phyloP scores from a whole-genome alignment of 2,329 filamentous ascomycete species.

The Fusarium sp. region DNA sequence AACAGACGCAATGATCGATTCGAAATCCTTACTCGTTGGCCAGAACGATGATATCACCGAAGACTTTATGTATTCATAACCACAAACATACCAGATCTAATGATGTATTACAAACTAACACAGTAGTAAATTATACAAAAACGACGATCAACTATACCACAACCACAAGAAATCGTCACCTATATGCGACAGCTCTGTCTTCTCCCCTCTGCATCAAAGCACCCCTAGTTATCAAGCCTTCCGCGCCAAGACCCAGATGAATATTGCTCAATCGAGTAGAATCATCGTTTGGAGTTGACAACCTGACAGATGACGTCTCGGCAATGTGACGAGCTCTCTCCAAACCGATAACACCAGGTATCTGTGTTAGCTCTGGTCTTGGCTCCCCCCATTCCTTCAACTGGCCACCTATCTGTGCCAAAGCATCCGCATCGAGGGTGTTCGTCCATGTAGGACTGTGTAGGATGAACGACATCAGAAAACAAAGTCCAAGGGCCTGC shows the following conservation, averaged over 20 bases:
- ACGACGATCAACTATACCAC: neutral
- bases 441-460: conserved; percentile 20
- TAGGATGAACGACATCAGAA: conserved; percentile 8
- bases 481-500: conserved; percentile 1
- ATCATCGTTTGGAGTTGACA: neutral
- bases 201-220: neutral
- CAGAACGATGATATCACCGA: neutral
- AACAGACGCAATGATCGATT: neutral
- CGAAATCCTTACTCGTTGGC: neutral
- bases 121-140: neutral
- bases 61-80: neutral
- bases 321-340: neutral
- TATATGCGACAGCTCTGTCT: neutral
- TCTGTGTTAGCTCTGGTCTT: neutral
- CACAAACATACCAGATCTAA: neutral
- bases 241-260: neutral
- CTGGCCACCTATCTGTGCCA: conserved; percentile 9
- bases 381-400: conserved; percentile 18
- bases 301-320: neutral
- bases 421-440: conserved; percentile 17
- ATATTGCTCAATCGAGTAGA: neutral
- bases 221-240: neutral
- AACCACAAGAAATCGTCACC: neutral
- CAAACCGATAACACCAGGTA: neutral
- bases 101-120: neutral